Percentiles rank a stretch among this genome's conserved stretches.
Evolutionary conservation across 805 yeast genomes (phyloP).

Genomic region (Starmerella kuoi): DNA sequence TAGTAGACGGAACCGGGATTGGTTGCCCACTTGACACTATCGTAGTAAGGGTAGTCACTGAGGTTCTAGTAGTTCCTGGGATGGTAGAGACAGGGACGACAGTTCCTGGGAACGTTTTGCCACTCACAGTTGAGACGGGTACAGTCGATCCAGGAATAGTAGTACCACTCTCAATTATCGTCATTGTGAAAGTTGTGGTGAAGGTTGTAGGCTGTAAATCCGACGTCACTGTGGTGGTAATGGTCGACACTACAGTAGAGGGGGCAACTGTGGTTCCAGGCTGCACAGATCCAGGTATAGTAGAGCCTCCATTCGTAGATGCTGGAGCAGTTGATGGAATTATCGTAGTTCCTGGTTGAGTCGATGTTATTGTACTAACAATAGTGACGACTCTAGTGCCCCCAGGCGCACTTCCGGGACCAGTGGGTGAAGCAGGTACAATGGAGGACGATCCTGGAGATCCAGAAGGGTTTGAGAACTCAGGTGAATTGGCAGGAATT

Average conservation of each 20-base stretch:
- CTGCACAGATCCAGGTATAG: constrained; percentile 20
- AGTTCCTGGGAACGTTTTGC: constrained; percentile 8
- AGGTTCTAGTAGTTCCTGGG: constrained; percentile 13
- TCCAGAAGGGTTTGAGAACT: too few species aligned
- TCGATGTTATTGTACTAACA: constrained; percentile 7
- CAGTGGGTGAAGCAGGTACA: too few species aligned
- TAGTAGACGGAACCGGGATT: not conserved
- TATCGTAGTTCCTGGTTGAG: constrained; percentile 20
- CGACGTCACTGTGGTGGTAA: constrained; percentile 2
- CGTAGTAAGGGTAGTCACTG: constrained; percentile 13
- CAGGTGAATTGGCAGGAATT: too few species aligned
- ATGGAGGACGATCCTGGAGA: too few species aligned
- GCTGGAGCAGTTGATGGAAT: constrained; percentile 16
- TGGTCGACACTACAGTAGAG: constrained; percentile 13
- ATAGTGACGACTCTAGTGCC: too few species aligned
- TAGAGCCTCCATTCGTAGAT: constrained; percentile 6
- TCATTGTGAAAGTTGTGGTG: not conserved
- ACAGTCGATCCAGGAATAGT: not conserved
- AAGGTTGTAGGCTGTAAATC: too few species aligned
- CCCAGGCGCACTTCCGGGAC: too few species aligned
- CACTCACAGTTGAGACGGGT: constrained; percentile 1
- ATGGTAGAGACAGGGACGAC: constrained; percentile 4
- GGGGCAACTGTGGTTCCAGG: constrained; percentile 15
- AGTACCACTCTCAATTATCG: not conserved
- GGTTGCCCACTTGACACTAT: constrained; percentile 1